Evolutionary conservation across 352 stramenopile genomes (phyloP).

Genomic region (Pythium vanterpoolii): DNA sequence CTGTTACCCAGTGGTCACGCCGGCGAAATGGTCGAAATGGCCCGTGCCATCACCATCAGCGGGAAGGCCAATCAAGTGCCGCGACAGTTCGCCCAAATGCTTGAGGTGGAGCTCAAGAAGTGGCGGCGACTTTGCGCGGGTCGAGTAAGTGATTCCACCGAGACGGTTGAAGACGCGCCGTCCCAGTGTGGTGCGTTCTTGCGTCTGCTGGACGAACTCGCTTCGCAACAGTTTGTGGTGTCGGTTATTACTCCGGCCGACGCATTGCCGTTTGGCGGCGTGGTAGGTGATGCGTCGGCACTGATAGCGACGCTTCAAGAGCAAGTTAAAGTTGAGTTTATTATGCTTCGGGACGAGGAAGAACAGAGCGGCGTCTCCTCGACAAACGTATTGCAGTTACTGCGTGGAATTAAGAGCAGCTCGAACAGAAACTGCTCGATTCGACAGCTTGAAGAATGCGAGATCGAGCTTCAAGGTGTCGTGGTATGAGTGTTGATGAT

Average conservation of each 20-base stretch:
- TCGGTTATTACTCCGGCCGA: constrained; percentile 27
- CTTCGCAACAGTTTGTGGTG: constrained; percentile 19
- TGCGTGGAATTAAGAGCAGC: constrained; percentile 25
- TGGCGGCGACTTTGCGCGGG: constrained; percentile 3
- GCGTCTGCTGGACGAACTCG: constrained; percentile 11
- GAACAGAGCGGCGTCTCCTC: constrained; percentile 23
- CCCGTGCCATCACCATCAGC: constrained; percentile 16
- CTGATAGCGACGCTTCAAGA: constrained; percentile 3
- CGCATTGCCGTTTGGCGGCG: neutral
- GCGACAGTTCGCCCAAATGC: constrained; percentile 2
- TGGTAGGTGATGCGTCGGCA: neutral
- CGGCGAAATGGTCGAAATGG: constrained; percentile 6
- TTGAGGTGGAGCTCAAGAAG: constrained; percentile 16
- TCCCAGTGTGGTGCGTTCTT: constrained; percentile 1
- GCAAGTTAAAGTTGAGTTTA: constrained; percentile 28
- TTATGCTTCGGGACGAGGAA: constrained; percentile 39
- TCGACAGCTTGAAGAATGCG: constrained; percentile 30
- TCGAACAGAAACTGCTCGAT: constrained; percentile 23
- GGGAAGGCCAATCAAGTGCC: constrained; percentile 9
- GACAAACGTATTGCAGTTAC: constrained; percentile 27
- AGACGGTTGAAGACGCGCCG: neutral
- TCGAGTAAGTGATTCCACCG: neutral
- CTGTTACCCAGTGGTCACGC: constrained; percentile 2
- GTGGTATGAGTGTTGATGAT: constrained; percentile 38
- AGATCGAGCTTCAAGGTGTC: constrained; percentile 29